Evolutionary conservation across 2,329 filamentous ascomycete species (phyloP), one percentile per base, ranked within the genome.

Genomic region (Zymoseptoria passerinii): DNA sequence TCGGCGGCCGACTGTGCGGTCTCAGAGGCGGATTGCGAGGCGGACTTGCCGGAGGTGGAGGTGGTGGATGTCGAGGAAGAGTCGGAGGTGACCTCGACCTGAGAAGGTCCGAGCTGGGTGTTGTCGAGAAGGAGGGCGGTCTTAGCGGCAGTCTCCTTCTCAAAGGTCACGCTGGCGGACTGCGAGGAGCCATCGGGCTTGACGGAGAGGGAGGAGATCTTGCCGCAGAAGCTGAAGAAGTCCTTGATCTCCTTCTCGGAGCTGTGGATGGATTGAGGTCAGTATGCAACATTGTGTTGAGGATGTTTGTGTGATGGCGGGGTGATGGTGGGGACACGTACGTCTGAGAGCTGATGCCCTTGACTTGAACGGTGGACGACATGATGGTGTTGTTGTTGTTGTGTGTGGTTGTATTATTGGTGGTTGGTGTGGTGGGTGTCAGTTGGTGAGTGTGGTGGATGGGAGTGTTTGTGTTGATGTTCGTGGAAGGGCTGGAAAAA

Each of bases 221-320:
- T 97, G 74, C 94, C 94, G 73, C 90, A 97, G 50, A 52, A 97
- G 80, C 88, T 94, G 81, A 99, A 99, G 82, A 99, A 99, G 73
- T 96, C 92, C 71, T 85, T 85, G 69, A 99, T 86, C 77, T 97
- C 91, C 77, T 92, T 87, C 76, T 99, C 91, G 66, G 83, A 85
- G 58, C 92, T 96, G 73, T 86, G 77, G 63, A 4, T 2, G n/a
- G 50, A 50, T 16, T 13, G 35, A 16, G 3, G 35, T 40, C 10
- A 40, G 35, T 16, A 16, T 40, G 4, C 23, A 23, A 23, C 23
- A 23, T 40, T 40, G 10, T 16, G 35, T 5, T 40, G 35, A 40
- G 35, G 35, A 16, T 40, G 35, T 10, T 4, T 10, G 35, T 40
- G 35, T 40, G 10, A 40, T 40, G 35, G 35, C 35, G 35, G 35